Evolutionary conservation across 2,329 filamentous ascomycete genomes (phyloP), one percentile per base, ranked within the genome.

Genomic region (Monilinia aucupariae): DNA sequence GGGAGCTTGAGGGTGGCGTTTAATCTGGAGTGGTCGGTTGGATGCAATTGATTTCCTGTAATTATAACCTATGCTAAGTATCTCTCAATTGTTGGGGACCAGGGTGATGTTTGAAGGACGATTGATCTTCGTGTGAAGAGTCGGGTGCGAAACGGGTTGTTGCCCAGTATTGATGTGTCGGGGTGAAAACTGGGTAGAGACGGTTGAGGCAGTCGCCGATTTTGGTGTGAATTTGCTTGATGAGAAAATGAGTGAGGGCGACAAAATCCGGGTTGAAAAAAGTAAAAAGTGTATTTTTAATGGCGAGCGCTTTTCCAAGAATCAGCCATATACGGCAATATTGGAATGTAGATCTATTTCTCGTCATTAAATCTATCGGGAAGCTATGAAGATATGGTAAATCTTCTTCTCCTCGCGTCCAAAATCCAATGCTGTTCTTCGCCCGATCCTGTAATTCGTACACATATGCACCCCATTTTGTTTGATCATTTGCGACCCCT

Each of bases 381-480:
- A 47, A 17, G 27, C 30, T 20, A 45, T 25, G 27, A 10, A 17
- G 13, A 43, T 47, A 47, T 4, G 2, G 9, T 10, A 9, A 13
- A 34, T 56, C 41, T 34, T 47, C 30, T 47, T 58, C 30, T 17
- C 47, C 27, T 37, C n/a, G 10, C 27, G 13, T 58, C 54, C 43
- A 25, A 47, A 58, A 22, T n/a, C 7, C 27, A 47, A 47, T 15
- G 27, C 20, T 32, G 6, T 56, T 25, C n/a, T 8, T 58, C 4
- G 41, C n/a, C 54, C 32, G 13, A 34, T 61, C 41, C 25, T 64
- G 20, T 53, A 58, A 47, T 47, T 58, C 41, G 27, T 55, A 53
- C 43, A 61, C 60, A 60, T 63, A 43, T 58, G 61, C 54, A 62
- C 4, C 50, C 45, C 39, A 22, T 34, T 63, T 51, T 49, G 34